Base-by-base conservation (phyloP, 2,329 filamentous ascomycete species). In the Colletotrichum sublineola region DNA sequence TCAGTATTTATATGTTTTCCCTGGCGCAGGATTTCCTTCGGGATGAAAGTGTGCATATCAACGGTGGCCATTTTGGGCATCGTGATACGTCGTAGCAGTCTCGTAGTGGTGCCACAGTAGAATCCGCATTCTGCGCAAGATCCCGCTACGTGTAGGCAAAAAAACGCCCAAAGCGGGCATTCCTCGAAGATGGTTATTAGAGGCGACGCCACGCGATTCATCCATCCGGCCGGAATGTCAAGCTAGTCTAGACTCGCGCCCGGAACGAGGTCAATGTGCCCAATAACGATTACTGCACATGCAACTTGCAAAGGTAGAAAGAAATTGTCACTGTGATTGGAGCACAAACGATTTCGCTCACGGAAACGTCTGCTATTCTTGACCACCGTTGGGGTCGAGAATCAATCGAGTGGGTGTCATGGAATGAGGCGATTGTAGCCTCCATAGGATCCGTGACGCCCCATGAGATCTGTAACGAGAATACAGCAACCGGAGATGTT, bases 181-280 rank as follows among this genome's bases (percentile, higher is more conserved):
- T 24, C 40, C 55, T 63, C 18, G 38, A 63, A 48, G 20, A 36
- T 61, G 50, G 1, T 53, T 15, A 36, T n/a, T 24, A 42, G 24
- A 18, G 50, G 57, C 33, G 50, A 58, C 68, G 64, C 57, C 64
- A 71, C 68, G 11, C 20, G 68, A 58, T 4, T 14, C 50, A 55
- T 33, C 31, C 14, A 18, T 24, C 11, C 48, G 50, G 20, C 24
- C 24, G 42, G 14, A 11, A 15, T n/a, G 56, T 40, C 24, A n/a
- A 44, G 42, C 46, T 55, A 42, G 63, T 12, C 63, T 52, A 46
- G 55, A 55, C 42, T 18, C 29, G 31, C 18, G 52, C 42, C 29
- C n/a, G 46, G 20, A 56, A 60, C n/a, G 44, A 58, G 63, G 33
- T 58, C 44, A 38, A 60, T 20, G 46, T 38, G 40, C 31, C 40